Conservation (phyloP, 2,329 filamentous ascomycete genomes). For the Cryoendolithus antarcticus region DNA sequence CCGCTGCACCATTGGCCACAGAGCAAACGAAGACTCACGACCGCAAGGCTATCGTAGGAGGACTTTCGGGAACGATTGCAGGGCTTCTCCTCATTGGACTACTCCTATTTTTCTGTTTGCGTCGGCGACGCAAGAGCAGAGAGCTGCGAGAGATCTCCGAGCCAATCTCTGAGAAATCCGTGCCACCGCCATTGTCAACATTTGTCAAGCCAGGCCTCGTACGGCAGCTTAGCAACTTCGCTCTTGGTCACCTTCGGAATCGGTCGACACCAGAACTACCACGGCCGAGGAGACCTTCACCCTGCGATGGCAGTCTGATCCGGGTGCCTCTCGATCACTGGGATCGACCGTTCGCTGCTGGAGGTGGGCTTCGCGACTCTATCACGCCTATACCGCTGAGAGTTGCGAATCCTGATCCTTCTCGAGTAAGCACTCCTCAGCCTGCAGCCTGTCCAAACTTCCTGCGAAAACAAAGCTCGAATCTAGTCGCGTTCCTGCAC, state of each 20-base stretch:
- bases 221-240: conserved; percentile 3
- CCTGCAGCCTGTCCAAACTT: conserved; percentile 11
- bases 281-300: conserved; percentile 10
- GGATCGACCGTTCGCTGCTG: conserved; percentile 20
- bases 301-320: conserved; percentile 23
- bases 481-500: conserved; percentile 8
- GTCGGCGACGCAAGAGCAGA: conserved; percentile 10
- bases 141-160: conserved; percentile 5
- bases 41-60: conserved; percentile 16
- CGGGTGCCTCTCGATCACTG: conserved; percentile 22
- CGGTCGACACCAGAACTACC: conserved; percentile 8
- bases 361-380: conserved; percentile 21
- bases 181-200: conserved; percentile 1
- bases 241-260: conserved; percentile 2
- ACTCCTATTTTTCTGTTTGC: conserved; percentile 15
- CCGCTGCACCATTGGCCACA: no score
- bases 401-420: conserved; percentile 19
- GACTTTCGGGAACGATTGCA: conserved; percentile 19
- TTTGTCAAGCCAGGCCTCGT: conserved; percentile 4
- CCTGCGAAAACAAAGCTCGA: conserved; percentile 13
- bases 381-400: conserved; percentile 16
- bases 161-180: conserved; percentile 3
- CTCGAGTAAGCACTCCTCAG: conserved; percentile 13
- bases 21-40: no score
- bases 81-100: conserved; percentile 18